Evolutionary conservation across 192 early-diverging fungal species (phyloP), one percentile per base, ranked within the genome.

Genomic region (Borealophlyctis nickersoniae): DNA sequence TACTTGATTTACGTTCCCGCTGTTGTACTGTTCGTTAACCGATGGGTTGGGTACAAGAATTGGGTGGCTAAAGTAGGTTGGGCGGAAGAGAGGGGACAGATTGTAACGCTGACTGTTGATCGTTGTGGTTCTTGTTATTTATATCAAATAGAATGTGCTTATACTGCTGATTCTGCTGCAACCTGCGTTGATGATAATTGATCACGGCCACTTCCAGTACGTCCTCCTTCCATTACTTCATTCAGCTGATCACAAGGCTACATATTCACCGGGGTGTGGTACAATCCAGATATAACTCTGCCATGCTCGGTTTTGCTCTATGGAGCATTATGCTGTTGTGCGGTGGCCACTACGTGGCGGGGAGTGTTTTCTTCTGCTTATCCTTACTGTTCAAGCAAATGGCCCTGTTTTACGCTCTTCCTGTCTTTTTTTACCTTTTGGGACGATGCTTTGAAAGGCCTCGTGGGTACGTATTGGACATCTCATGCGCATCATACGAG

Each of bases 131-230:
- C n/a, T n/a, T n/a, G n/a, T n/a, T n/a, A n/a, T n/a, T n/a, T n/a
- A n/a, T n/a, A n/a, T n/a, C 56, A 13, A 11, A 9, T 27, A 69
- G 67, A 62, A 62, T 23, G 26, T 63, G n/a, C 55, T 78, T 1
- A 74, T 87, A 34, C 60, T 90, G 1, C 63, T 93, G 2, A 77
- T 89, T 16, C 75, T 94, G 22, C 67, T 94, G 30, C 91, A 93
- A 58, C 94, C 96, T 3, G 87, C 87, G 22, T 70, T 99, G 54
- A 80, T 94, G n/a, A 67, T 99, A 55, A 89, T 99, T 55, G 96
- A 99, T 72, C 89, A 94, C 65, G 96, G 93, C 27, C 94, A 99
- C 69, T 97, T 99, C 55, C 94, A 97, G 88, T 87, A 52, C 49
- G 66, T 56, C 22, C 48, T 49, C 19, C 48, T 49, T 19, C n/a